Evolutionary conservation across 2,329 filamentous ascomycete species (phyloP).

Genomic region (Rutstroemia sydowiana): DNA sequence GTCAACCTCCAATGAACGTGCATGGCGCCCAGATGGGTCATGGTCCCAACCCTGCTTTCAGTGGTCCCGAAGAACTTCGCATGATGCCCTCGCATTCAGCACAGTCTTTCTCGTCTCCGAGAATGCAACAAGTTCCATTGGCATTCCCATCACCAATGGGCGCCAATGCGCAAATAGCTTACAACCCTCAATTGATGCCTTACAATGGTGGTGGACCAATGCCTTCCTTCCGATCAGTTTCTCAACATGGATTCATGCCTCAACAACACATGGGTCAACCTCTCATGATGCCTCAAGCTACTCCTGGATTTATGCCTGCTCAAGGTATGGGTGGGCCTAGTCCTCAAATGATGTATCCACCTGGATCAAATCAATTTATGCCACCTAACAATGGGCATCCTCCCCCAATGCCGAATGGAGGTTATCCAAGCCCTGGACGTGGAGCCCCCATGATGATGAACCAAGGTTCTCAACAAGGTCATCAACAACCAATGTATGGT

Average conservation of each 20-base stretch:
- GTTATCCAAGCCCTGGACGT: conserved; percentile 83
- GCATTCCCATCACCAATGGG: conserved; percentile 66
- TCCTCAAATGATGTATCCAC: conserved; percentile 80
- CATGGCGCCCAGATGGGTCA: conserved; percentile 66
- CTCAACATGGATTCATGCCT: conserved; percentile 63
- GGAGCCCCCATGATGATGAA: conserved; percentile 87
- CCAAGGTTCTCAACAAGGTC: conserved; percentile 88
- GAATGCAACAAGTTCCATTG: conserved; percentile 63
- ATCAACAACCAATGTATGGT: conserved; percentile 56
- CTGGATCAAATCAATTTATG: conserved; percentile 58
- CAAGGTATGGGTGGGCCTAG: conserved; percentile 62
- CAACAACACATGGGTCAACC: conserved; percentile 64
- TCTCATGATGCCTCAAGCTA: conserved; percentile 76
- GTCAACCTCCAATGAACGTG: conserved; percentile 72
- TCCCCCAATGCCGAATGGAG: conserved; percentile 57
- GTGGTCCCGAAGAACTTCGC: conserved; percentile 68
- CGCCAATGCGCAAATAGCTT: conserved; percentile 59
- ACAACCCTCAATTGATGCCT: conserved; percentile 63
- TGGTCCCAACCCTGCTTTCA: conserved; percentile 57
- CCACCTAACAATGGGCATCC: conserved; percentile 47
- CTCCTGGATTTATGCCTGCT: conserved; percentile 66
- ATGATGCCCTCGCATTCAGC: conserved; percentile 83
- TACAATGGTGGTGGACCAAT: conserved; percentile 65
- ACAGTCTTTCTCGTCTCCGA: conserved; percentile 79
- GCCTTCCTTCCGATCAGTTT: conserved; percentile 65